Evolutionary conservation across 495 filamentous ascomycete genomes (phyloP).

Genomic region (Peziza echinospora): DNA sequence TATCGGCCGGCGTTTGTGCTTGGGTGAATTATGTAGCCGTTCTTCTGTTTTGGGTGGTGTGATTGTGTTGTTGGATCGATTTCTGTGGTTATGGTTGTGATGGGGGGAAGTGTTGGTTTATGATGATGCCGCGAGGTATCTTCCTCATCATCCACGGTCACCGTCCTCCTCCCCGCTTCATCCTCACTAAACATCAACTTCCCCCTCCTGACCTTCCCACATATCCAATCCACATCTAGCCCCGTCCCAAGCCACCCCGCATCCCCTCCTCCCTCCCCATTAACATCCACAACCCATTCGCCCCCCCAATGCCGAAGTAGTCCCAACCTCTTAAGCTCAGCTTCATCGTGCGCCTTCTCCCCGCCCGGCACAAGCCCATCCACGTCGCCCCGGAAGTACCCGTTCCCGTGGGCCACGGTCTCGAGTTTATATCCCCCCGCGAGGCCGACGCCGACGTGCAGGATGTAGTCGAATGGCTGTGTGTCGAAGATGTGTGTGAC

Average conservation of each 20-base stretch:
- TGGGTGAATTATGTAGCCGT: not conserved
- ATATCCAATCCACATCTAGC: conserved; percentile 7
- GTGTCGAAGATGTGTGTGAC: conserved; percentile 5
- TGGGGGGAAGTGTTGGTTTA: too few species aligned
- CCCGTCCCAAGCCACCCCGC: conserved; percentile 7
- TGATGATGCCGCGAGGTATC: too few species aligned
- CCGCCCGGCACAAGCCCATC: conserved; percentile 10
- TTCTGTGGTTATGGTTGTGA: not conserved
- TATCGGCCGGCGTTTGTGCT: conserved; percentile 9
- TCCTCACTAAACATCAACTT: not conserved
- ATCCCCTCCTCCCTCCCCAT: not conserved
- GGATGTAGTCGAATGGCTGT: conserved; percentile 12
- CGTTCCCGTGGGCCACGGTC: conserved; percentile 10
- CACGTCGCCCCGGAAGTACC: conserved; percentile 11
- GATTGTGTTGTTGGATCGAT: not conserved
- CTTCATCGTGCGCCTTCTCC: conserved; percentile 1
- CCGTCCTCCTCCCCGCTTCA: not conserved
- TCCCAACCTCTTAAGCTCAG: not conserved
- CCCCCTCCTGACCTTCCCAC: conserved; percentile 3
- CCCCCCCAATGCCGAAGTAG: not conserved
- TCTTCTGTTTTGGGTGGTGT: not conserved
- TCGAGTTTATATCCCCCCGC: conserved; percentile 10
- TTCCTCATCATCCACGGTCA: not conserved
- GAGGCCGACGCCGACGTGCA: conserved; percentile 11
- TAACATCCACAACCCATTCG: not conserved